Base-by-base conservation (phyloP, 2,329 filamentous ascomycete genomes). In the Raffaelea deltoideospora region DNA sequence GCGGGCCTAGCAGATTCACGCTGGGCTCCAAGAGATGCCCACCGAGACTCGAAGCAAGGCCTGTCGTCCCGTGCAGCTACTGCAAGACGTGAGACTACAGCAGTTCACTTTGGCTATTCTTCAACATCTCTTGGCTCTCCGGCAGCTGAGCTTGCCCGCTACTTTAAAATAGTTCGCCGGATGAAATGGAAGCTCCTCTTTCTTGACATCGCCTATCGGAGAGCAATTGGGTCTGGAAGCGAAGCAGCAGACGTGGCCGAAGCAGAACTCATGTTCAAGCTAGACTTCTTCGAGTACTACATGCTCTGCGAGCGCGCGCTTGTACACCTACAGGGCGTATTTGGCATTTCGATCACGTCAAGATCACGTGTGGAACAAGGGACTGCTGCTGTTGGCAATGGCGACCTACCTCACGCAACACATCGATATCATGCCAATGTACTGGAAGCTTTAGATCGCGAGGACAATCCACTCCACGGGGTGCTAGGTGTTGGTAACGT, bases 231-330 rank as follows among this genome's bases (percentile, higher is more conserved):
- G 13, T 13, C n/a, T 14, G 27, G 21, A 4, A 10, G 15, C 18
- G 54, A 50, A 29, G 58, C 62, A 31, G 47, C 54, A 0, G 47
- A 53, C 19, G 28, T n/a, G 10, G 48, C 52, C 10, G 65, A 70
- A 43, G 68, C 68, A 0, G 72, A 78, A 52, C 64, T 71, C 14
- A 82, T 82, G 64, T 84, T 84, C 60, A 83, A 84, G 52, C 65
- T 84, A 8, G 79, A 84, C 49, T 85, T 84, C 43, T 76, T 80
- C 54, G 79, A 85, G 49, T 84, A 78, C 53, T 84, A 84, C 57
- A 72, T 73, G 35, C 65, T 81, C 26, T 67, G 84, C 7, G 79
- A 85, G 55, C 71, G 79, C 22, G 77, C 76, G 0, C 61, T 84
- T 8, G 75, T 81, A 2, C 69, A 77, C 33, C 58, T 81, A 1